Evolutionary conservation across 768 basidiomycete species (phyloP).

Genomic region (Amanita jacksonii): DNA sequence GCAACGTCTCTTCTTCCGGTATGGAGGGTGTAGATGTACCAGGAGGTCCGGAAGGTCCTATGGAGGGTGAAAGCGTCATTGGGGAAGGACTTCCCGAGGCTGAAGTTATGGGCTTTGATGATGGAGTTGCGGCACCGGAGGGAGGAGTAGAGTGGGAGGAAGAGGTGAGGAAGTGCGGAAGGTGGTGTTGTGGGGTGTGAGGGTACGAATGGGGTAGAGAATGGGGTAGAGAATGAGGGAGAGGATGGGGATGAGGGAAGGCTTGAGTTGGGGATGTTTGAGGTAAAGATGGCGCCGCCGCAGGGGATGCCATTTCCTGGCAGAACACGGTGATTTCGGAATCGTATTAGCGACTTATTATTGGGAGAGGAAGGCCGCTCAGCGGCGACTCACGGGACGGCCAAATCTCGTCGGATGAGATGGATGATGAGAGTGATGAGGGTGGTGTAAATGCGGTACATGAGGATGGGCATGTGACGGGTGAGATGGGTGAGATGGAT

Average conservation of each 20-base stretch:
- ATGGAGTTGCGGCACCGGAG: conserved; percentile 3
- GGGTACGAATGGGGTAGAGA: conserved; percentile 3
- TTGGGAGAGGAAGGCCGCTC: no score
- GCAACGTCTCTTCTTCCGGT: conserved; percentile 4
- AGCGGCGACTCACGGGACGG: conserved; percentile 9
- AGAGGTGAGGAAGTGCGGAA: neutral
- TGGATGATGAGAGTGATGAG: neutral
- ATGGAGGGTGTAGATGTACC: conserved; percentile 5
- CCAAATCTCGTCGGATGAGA: conserved; percentile 10
- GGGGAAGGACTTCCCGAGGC: neutral
- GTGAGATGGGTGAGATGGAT: conserved; percentile 1
- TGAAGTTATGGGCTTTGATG: neutral
- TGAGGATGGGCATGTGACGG: conserved; percentile 15
- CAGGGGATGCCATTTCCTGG: neutral
- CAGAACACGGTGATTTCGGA: neutral
- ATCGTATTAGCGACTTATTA: neutral
- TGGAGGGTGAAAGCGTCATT: neutral
- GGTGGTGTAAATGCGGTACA: conserved; percentile 12
- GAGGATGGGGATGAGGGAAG: conserved; percentile 12
- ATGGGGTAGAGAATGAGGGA: conserved; percentile 6
- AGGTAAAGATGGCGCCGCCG: neutral
- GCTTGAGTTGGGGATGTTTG: neutral
- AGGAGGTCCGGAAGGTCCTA: neutral
- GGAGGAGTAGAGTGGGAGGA: conserved; percentile 1
- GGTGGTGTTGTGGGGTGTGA: conserved; percentile 9